Evolutionary conservation across 1,139 yeast genomes (phyloP), one percentile per base, ranked within the genome.

Genomic region (Yamadazyma blattariae): DNA sequence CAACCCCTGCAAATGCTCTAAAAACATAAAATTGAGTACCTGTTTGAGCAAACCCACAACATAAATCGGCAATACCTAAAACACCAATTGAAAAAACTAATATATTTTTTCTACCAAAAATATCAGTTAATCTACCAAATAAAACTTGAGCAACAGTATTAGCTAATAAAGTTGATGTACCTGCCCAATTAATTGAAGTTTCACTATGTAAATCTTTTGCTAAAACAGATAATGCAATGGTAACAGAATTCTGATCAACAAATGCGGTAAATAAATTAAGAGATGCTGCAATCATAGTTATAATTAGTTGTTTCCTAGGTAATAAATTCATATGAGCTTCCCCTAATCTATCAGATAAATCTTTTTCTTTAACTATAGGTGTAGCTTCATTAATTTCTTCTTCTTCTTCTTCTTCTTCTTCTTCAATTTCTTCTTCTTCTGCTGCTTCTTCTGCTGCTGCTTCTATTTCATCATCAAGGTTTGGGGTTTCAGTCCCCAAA

Each of bases 131-230:
- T 30, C 75, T 50, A 5, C 75, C 76, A 40, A 67, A 67, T 20
- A 69, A 50, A 3, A 68, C 71, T 46, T 68, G 74, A 46, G 68
- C 67, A 19, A 67, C 71, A 22, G 69, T 60, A 38, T 66, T 67
- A 15, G 74, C 74, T 33, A 73, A 59, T 36, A 74, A 51, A 6
- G 69, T 51, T 9, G 79, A 64, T 5, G 77, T 70, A 37, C 77
- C 78, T 1, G 77, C 77, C 77, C 78, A 74, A 34, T 73, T 67
- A 36, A 68, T 67, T 10, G 70, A 53, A 28, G 54, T 51, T 40
- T 64, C 59, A 13, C 70, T 64, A 25, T 61, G 39, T 31, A 68
- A 52, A 28, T 64, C 70, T 30, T 56, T 50, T 12, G 63, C 69
- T 22, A 68, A 66, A 3, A 40, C 39, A 1, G 73, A 50, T 27